These are phyloP conservation scores for Aspergillus asperescens DNA, from an alignment of 495 filamentous ascomycete genomes.

Conservation along the genomic window DNA sequence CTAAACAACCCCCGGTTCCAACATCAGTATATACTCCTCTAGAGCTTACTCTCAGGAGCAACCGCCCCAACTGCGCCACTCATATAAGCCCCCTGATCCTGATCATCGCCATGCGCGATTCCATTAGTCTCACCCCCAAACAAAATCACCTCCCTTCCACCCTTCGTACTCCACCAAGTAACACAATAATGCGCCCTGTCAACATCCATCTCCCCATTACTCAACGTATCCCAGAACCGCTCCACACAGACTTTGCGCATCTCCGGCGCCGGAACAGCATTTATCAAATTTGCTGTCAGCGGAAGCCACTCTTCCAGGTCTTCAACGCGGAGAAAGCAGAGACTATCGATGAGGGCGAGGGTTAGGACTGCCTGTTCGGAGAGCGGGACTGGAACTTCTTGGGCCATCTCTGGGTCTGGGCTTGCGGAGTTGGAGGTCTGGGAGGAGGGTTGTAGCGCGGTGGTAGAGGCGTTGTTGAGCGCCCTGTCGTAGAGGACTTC, in stretches of 20 bases:
- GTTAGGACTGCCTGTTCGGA: slow-evolving; percentile 79
- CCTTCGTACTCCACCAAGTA: slow-evolving; percentile 77
- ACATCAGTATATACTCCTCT: not conserved
- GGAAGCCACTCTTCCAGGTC: slow-evolving; percentile 76
- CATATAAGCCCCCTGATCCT: slow-evolving; percentile 45
- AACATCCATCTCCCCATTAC: slow-evolving; percentile 86
- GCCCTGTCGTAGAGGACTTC: slow-evolving; percentile 75
- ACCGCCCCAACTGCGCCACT: slow-evolving; percentile 51
- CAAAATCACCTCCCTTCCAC: slow-evolving; percentile 61
- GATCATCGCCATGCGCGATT: slow-evolving; percentile 18
- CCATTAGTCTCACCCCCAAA: slow-evolving; percentile 43
- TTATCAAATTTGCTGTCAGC: slow-evolving; percentile 62
- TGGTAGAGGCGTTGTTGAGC: slow-evolving; percentile 46
- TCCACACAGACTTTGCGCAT: slow-evolving; percentile 63
- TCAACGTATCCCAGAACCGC: slow-evolving; percentile 80
- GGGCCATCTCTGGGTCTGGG: slow-evolving; percentile 28
- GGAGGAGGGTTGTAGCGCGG: slow-evolving; percentile 36
- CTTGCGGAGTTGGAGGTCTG: slow-evolving; percentile 23
- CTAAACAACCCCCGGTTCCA: not conserved
- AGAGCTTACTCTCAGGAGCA: slow-evolving; percentile 42
- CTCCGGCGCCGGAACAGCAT: slow-evolving; percentile 51
- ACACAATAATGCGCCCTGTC: slow-evolving; percentile 75
- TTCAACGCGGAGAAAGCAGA: slow-evolving; percentile 65
- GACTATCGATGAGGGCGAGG: slow-evolving; percentile 74
- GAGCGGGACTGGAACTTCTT: slow-evolving; percentile 36